Conservation (phyloP, 257 asterid species). For the Solanum raphanifolium region DNA sequence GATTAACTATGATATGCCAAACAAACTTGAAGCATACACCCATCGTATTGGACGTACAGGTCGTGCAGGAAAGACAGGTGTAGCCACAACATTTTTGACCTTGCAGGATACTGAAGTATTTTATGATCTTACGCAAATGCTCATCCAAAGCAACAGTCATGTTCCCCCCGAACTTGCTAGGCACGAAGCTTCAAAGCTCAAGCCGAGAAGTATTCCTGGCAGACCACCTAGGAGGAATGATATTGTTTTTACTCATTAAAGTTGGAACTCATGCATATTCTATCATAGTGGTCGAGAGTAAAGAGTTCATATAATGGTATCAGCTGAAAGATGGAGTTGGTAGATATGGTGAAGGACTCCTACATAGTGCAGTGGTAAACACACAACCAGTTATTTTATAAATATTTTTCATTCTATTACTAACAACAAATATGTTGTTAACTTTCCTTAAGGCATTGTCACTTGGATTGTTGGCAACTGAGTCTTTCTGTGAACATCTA, state of each 20-base stretch:
- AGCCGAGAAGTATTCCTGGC: background rate
- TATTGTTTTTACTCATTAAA: background rate
- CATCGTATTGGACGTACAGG: slow-evolving; percentile 1
- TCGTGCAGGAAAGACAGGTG: slow-evolving; percentile 32
- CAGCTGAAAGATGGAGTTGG: background rate
- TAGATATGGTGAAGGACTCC: background rate
- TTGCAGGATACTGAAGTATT: slow-evolving; percentile 35
- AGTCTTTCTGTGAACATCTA: background rate
- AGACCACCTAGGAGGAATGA: background rate
- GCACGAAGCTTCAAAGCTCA: background rate
- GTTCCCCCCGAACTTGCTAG: background rate
- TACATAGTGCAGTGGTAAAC: background rate
- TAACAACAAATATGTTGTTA: background rate
- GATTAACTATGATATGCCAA: slow-evolving; percentile 44
- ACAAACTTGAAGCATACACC: background rate
- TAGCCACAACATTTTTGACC: slow-evolving; percentile 53
- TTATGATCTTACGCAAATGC: slow-evolving; percentile 29
- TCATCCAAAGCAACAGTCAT: slow-evolving; percentile 27
- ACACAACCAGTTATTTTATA: background rate
- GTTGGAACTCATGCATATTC: background rate
- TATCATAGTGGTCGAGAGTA: background rate
- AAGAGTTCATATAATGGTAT: background rate
- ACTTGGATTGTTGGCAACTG: background rate
- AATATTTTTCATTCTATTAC: background rate
- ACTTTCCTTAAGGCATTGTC: no score